phyloP scores from a whole-genome alignment of 345 rosid species.

The Mangifera indica region DNA sequence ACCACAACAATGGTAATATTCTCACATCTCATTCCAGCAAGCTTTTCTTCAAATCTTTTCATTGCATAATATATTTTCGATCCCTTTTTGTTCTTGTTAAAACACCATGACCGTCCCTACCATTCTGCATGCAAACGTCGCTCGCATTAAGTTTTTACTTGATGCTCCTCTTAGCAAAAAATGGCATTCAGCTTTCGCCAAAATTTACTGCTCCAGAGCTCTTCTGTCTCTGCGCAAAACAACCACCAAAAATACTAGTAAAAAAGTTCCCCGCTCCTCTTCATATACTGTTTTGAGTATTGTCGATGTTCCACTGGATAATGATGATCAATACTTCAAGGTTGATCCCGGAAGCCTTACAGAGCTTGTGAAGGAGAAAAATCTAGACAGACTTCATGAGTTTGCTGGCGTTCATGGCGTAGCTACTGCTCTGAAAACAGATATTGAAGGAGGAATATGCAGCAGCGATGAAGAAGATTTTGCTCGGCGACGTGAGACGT shows the following conservation, averaged over 20 bases:
- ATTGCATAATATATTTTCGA: neutral
- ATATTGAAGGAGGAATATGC: constrained; percentile 34
- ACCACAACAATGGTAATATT: no score
- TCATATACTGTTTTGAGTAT: constrained; percentile 31
- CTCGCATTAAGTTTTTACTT: constrained; percentile 30
- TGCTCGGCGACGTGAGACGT: constrained; percentile 36
- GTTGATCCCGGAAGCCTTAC: constrained; percentile 34
- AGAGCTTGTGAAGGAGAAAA: constrained; percentile 42
- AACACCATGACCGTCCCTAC: constrained; percentile 9
- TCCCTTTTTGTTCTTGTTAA: no score
- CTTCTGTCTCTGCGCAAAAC: constrained; percentile 30
- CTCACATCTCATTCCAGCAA: no score
- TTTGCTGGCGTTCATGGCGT: constrained; percentile 43
- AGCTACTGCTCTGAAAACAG: constrained; percentile 38
- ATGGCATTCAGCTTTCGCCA: constrained; percentile 53
- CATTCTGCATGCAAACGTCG: constrained; percentile 21
- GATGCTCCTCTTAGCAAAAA: constrained; percentile 31
- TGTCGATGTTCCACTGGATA: neutral
- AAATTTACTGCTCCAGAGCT: constrained; percentile 51
- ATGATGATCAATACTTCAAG: constrained; percentile 15
- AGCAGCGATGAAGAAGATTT: constrained; percentile 36
- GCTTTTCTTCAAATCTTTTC: no score
- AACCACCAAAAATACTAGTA: neutral
- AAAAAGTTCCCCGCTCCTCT: constrained; percentile 22
- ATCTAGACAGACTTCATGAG: constrained; percentile 25